Base-by-base conservation (phyloP, 495 filamentous ascomycete genomes). In the Lindgomyces ingoldianus region DNA sequence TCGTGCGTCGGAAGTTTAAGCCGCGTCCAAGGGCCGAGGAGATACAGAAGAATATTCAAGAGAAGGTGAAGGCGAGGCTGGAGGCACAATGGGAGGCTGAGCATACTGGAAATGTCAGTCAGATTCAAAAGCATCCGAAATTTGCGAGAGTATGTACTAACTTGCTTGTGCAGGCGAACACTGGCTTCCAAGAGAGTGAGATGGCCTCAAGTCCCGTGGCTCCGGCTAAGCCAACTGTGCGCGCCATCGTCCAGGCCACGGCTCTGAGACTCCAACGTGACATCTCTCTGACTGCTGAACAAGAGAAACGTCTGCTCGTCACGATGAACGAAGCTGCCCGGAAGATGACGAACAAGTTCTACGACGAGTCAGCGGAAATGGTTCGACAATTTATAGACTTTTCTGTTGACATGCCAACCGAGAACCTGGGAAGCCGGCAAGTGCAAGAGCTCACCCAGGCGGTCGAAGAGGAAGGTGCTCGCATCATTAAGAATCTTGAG, bases 11-110 rank as follows among this genome's bases (percentile, higher is more conserved):
- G 22, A 53, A 53, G 47, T 61, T 61, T 30, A 46, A 25, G 46
- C 45, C 45, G 22, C 45, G 33, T 19, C 58, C 36, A 24, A 52
- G 24, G 10, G 46, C 48, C 14, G 47, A 22, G 22, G 29, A 52
- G 6, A 53, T 61, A 4, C 47, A 53, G 29, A 30, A 53, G 30
- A 61, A 27, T 10, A 26, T 61, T 16, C 18, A 51, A n/a, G 19
- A 44, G 4, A 53, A 61, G 57, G 44, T 44, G 11, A 56, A 52
- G 25, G 48, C n/a, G 21, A 18, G 44, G 14, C 16, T 47, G 44
- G 8, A 47, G 44, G 44, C 44, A n/a, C 6, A n/a, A 8, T 47
- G 33, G 33, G n/a, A n/a, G n/a, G n/a, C n/a, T n/a, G n/a, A n/a
- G n/a, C n/a, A n/a, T n/a, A n/a, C n/a, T n/a, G 46, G 6, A 49